phyloP scores from a whole-genome alignment of 805 yeast species.

The Yarrowia sp. region DNA sequence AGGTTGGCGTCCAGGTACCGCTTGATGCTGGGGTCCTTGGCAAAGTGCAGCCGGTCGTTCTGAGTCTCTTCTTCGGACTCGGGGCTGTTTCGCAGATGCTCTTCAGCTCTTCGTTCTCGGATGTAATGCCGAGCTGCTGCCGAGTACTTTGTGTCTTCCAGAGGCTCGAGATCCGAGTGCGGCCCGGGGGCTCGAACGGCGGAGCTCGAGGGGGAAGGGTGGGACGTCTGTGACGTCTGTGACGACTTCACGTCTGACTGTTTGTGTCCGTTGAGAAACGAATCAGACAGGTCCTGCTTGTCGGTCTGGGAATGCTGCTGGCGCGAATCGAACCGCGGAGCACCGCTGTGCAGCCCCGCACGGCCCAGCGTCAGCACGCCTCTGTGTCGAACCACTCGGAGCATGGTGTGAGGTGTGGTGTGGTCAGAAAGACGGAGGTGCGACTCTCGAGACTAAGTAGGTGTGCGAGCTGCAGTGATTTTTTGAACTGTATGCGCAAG shows the following conservation, averaged over 20 bases:
- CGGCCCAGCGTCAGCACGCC: background rate
- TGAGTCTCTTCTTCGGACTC: background rate
- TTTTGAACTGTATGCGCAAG: slow-evolving; percentile 33
- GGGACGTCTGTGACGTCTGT: background rate
- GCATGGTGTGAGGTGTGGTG: background rate
- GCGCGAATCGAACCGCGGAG: background rate
- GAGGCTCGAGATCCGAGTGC: slow-evolving; percentile 8
- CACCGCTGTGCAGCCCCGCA: background rate
- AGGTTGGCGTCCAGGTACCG: slow-evolving; percentile 42
- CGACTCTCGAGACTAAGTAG: slow-evolving; percentile 18
- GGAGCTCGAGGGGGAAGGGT: no score
- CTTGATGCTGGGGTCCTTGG: slow-evolving; percentile 33
- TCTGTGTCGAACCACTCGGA: slow-evolving; percentile 1
- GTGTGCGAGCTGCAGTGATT: slow-evolving; percentile 22
- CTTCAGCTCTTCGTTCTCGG: slow-evolving; percentile 24
- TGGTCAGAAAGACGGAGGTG: background rate
- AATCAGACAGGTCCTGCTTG: background rate
- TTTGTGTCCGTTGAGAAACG: slow-evolving; percentile 9
- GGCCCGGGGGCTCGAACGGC: slow-evolving; percentile 3
- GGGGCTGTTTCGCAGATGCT: background rate
- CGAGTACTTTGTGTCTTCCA: slow-evolving; percentile 35
- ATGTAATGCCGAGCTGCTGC: slow-evolving; percentile 26
- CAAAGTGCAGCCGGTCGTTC: slow-evolving; percentile 10
- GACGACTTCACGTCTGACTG: background rate
- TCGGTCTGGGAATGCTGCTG: background rate